Evolutionary conservation across 768 basidiomycete species (phyloP), one percentile per base, ranked within the genome.

Genomic region (Lyophyllum decastes): DNA sequence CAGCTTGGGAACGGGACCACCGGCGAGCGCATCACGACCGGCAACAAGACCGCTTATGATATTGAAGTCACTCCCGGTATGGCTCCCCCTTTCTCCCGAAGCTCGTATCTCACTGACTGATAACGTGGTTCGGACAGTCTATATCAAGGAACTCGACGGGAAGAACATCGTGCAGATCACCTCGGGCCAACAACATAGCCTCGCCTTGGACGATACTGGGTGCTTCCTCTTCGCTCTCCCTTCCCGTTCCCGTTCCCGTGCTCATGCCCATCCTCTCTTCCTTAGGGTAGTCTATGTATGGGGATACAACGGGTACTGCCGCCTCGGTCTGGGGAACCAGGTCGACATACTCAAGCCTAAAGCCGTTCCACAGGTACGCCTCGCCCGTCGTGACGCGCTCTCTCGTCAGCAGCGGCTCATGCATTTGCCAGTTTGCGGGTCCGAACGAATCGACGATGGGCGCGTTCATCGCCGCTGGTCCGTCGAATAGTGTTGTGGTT

Each of bases 1-100:
- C 95, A 97, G 62, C 78, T 98, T 0, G 96, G 94, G 0, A 95
- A 94, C 69, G 96, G 95, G 17, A 85, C 85, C 61, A 95, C 94
- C 0, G 94, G 95, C n/a, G 94, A 96, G 72, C 84, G 92, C 34
- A 92, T 96, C 57, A 83, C 88, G 9, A 89, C 90, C 1, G 91
- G 90, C 19, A 92, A 92, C 64, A 94, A 94, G 72, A 85, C 87
- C 0, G 86, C 83, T 11, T 96, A 83, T 65, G 95, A 96, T 66
- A 81, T 90, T 19, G 88, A 93, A 63, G 73, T 77, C 33, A 79
- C 84, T 9, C 91, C 92, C 24, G 76, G 92, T 90, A 64, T 62
- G 80, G 61, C 19, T 38, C 35, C 35, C 35, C 35, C 35, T 16
- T 6, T 50, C 43, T 6, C 38, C 22, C 33, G 19, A 44, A 22